Percentiles rank a stretch among this genome's conserved stretches.
These are phyloP conservation scores for Vigna angularis DNA, from an alignment of 306 rosid genomes.

Conservation along the genomic window DNA sequence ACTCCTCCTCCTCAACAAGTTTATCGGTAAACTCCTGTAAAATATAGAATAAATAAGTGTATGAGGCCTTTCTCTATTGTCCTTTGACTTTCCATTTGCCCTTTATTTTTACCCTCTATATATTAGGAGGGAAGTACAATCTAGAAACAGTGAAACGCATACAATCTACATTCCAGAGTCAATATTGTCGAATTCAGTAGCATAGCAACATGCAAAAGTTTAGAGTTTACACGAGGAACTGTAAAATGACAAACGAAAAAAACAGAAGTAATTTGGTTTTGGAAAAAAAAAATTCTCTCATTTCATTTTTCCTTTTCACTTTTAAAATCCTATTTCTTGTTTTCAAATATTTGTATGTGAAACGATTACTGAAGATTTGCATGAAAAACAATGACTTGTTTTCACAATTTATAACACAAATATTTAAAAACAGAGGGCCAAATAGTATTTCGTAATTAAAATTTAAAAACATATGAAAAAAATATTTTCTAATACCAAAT, in stretches of 20 bases:
- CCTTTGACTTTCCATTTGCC: not conserved
- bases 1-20: constrained; percentile 71
- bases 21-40: constrained; percentile 81
- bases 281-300: not conserved
- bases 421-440: not conserved
- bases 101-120: constrained; percentile 1
- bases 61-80: not conserved
- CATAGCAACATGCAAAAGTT: constrained; percentile 5
- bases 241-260: constrained; percentile 25
- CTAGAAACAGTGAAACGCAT: constrained; percentile 13
- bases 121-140: not conserved
- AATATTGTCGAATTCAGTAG: constrained; percentile 28
- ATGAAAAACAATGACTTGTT: not conserved
- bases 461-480: not conserved
- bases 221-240: not conserved
- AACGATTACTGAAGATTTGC: not conserved
- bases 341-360: not conserved
- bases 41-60: constrained; percentile 36
- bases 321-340: not conserved
- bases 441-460: not conserved
- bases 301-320: not conserved
- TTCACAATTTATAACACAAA: not conserved
- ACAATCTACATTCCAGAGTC: not conserved
- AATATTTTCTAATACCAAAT: not conserved
- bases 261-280: not conserved